Evolutionary conservation across 1,284 basidiomycete genomes (phyloP).

Genomic region (Moniliella sp.): DNA sequence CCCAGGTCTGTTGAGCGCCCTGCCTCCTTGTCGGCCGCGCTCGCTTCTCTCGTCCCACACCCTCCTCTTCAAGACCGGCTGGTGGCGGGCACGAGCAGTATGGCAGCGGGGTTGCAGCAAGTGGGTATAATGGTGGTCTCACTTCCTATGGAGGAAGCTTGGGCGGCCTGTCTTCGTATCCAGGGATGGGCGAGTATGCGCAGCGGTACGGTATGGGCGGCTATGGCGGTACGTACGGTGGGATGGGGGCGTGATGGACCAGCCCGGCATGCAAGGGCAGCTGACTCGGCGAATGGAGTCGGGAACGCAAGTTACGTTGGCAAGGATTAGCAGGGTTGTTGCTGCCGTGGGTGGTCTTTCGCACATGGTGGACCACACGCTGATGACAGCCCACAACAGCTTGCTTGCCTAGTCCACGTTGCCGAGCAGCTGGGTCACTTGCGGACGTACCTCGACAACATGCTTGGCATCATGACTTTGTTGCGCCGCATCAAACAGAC

Average conservation of each 20-base stretch:
- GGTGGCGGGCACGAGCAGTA: too few relatives aligned
- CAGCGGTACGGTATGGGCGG: constrained; percentile 13
- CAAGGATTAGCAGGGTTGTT: constrained; percentile 76
- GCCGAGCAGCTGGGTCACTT: constrained; percentile 81
- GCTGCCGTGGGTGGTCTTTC: constrained; percentile 83
- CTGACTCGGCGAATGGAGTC: constrained; percentile 68
- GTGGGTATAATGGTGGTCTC: too few relatives aligned
- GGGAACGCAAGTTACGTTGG: constrained; percentile 75
- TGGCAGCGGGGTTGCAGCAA: too few relatives aligned
- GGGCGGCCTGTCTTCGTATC: too few relatives aligned
- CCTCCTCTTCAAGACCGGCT: too few relatives aligned
- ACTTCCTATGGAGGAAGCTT: too few relatives aligned
- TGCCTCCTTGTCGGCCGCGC: too few relatives aligned
- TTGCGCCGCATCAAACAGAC: constrained; percentile 51
- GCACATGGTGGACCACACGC: constrained; percentile 96
- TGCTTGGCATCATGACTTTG: constrained; percentile 66
- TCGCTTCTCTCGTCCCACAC: too few relatives aligned
- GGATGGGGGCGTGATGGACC: constrained; percentile 16
- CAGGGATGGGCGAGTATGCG: constrained; percentile 7
- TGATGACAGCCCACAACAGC: constrained; percentile 90
- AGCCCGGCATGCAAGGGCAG: constrained; percentile 18
- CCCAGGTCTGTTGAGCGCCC: too few relatives aligned
- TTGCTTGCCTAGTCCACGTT: constrained; percentile 97
- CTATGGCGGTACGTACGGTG: constrained; percentile 9
- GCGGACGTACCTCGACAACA: constrained; percentile 73